Base-by-base conservation (phyloP, 1,284 basidiomycete genomes). In the Malassezia sp. region DNA sequence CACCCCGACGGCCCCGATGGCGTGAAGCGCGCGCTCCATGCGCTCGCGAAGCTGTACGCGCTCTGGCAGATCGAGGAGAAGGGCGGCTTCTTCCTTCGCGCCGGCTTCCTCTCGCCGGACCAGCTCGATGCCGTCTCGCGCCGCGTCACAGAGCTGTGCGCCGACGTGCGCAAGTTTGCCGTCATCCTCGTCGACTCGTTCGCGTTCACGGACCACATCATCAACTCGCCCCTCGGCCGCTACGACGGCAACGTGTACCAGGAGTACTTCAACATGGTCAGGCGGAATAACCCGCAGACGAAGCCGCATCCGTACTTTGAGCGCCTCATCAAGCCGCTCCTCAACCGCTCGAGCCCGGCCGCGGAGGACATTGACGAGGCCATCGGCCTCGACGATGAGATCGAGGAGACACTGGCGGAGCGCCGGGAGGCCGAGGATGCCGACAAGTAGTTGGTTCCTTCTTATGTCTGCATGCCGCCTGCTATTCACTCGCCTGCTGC, bases 41-140 rank as follows among this genome's bases (percentile, higher is more conserved):
- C 60, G 28, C 41, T 69, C 22, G 52, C 53, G 37, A 59, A 54
- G 30, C 57, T 69, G 45, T 70, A 70, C 49, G 67, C 75, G n/a
- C 66, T 76, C 11, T 77, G 76, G 75, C 73, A 75, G 60, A 73
- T 77, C 56, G 77, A 78, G 61, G 76, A 78, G 71, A 75, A 76
- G 65, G 75, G 74, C 35, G 74, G 72, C 24, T 73, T 73, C 58
- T 77, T 78, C 71, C 69, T 78, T 23, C 63, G 63, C 33, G 60
- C 57, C 49, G 74, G 73, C 42, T 77, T 73, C 71, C 71, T 75
- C 46, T 63, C 59, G 15, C 60, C 69, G 10, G 54, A 66, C 27
- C 73, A 75, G 54, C 70, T 75, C 47, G 75, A 76, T 64, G 63
- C 62, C 39, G 71, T 76, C 1, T 70, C 73, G 46, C 59, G 56